These are phyloP conservation scores for Carpinus viminea DNA, from an alignment of 306 rosid species.

Conservation along the genomic window DNA sequence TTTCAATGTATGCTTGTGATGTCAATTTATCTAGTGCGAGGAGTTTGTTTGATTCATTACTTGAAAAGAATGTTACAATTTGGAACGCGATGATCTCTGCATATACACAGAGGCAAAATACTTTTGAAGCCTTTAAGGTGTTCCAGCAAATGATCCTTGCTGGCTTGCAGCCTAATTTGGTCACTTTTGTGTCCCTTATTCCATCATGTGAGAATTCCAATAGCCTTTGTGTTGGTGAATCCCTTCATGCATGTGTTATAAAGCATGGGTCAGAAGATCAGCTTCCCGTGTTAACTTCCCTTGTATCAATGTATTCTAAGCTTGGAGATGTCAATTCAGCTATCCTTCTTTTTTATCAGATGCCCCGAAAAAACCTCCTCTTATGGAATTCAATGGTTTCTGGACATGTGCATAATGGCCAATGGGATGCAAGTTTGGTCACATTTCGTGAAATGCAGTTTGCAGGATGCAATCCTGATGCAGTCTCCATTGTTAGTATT, in stretches of 20 bases:
- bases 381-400: slow-evolving; percentile 43
- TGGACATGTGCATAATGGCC: slow-evolving; percentile 29
- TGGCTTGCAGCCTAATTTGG: slow-evolving; percentile 18
- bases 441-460: slow-evolving; percentile 29
- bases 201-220: slow-evolving; percentile 33
- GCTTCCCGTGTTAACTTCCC: slow-evolving; percentile 26
- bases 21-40: slow-evolving; percentile 25
- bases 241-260: slow-evolving; percentile 36
- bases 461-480: slow-evolving; percentile 26
- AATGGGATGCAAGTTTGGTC: slow-evolving; percentile 31
- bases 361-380: slow-evolving; percentile 19
- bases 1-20: slow-evolving; percentile 38
- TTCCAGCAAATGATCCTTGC: slow-evolving; percentile 24
- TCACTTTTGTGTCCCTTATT: slow-evolving; percentile 36
- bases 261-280: slow-evolving; percentile 35
- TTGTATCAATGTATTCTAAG: slow-evolving; percentile 40
- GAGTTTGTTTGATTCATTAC: slow-evolving; percentile 32
- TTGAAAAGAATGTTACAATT: slow-evolving; percentile 18
- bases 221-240: slow-evolving; percentile 25
- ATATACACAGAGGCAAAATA: slow-evolving; percentile 27
- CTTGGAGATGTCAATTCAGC: slow-evolving; percentile 26
- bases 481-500: slow-evolving; percentile 30
- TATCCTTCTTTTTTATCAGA: slow-evolving; percentile 17
- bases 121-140: slow-evolving; percentile 25
- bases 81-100: slow-evolving; percentile 44